These are phyloP conservation scores for Chaetomiaceae sp. DNA, from an alignment of 2,329 filamentous ascomycete species.

Conservation along the genomic window DNA sequence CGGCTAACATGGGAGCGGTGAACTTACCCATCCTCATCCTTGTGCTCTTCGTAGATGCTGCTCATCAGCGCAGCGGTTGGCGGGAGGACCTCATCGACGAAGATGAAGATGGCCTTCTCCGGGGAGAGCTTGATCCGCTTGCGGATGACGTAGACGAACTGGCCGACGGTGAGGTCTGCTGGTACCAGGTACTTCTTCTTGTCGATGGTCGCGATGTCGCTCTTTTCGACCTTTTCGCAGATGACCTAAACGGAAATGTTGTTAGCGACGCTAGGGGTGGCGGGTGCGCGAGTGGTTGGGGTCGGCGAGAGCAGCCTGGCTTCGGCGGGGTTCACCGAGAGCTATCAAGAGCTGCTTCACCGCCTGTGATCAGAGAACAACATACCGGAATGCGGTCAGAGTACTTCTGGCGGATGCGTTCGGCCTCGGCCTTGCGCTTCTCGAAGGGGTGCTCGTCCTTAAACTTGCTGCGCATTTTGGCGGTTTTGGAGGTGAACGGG, in stretches of 20 bases:
- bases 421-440: constrained; percentile 99
- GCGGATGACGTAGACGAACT: constrained; percentile 98
- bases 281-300: background rate
- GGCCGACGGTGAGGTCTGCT: constrained; percentile 93
- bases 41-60: constrained; percentile 99
- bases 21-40: constrained; percentile 67
- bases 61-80: constrained; percentile 98
- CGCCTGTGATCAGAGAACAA: constrained; percentile 8
- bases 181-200: constrained; percentile 99
- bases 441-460: constrained; percentile 99
- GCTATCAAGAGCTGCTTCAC: constrained; percentile 6
- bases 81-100: constrained; percentile 95
- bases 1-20: background rate
- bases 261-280: constrained; percentile 13
- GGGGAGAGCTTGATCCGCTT: constrained; percentile 99
- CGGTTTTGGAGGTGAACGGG: constrained; percentile 29
- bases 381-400: constrained; percentile 95
- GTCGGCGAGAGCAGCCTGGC: background rate
- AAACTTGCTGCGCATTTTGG: constrained; percentile 96
- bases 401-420: constrained; percentile 99
- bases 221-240: constrained; percentile 99
- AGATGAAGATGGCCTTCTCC: constrained; percentile 99
- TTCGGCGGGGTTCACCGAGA: background rate
- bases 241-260: constrained; percentile 64
- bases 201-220: constrained; percentile 98